Evolutionary conservation across 1,139 yeast species (phyloP), one percentile per base, ranked within the genome.

Genomic region (Pichia sp.): DNA sequence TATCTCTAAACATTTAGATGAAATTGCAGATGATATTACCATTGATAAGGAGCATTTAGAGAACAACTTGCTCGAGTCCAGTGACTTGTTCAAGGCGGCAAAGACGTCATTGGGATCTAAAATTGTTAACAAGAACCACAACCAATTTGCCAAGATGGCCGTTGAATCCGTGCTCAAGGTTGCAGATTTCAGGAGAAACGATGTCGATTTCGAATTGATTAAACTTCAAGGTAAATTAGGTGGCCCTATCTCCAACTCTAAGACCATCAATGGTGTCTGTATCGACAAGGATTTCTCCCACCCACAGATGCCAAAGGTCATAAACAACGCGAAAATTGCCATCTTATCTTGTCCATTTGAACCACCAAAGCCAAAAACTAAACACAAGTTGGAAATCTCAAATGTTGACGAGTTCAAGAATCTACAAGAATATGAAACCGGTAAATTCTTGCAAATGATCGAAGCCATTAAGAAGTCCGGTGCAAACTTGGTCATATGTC

Each of bases 291-390:
- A 91, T 54, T 88, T 88, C 63, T 86, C 96, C 5, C 98, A 93
- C 61, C 96, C 97, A 7, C 98, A 93, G 63, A 93, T 93, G 98
- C 91, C 95, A 32, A 85, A 84, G 55, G 62, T 62, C 37, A 72
- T 91, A 31, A 69, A 72, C 41, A 83, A 88, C 60, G 94, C 88
- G 47, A 85, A 82, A 59, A 72, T 93, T 47, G 98, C 98, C 34
- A 88, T 91, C 48, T 71, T 91, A 58, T 91, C 99, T 2, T 88
- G 97, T 66, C 97, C 99, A 51, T 91, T 91, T 58, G 99, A 91
- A 67, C 99, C 99, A 29, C 99, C 99, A 51, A 91, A 91, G 64
- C 99, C 98, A 50, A 93, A 91, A 66, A 93, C 99, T 16, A 91
- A 91, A 64, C 98, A 93, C 66, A 91, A 91, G 70, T 72, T 91